phyloP scores from a whole-genome alignment of 1,284 basidiomycete species.

The Ustilago shanxiensis region DNA sequence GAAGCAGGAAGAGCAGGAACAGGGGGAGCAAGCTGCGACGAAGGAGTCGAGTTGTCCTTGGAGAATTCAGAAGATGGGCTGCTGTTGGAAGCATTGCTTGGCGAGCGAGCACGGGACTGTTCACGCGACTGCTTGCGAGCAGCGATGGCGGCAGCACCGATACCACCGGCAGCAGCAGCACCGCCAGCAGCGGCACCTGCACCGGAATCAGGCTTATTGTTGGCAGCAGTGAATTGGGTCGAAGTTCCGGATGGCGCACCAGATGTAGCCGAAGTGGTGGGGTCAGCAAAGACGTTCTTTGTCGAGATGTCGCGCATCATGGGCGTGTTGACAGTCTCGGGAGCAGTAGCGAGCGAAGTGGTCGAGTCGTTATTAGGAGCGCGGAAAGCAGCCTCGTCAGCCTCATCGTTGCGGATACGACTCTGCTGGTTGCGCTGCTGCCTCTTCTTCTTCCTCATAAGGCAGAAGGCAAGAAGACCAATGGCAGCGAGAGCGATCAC shows the following conservation, averaged over 20 bases:
- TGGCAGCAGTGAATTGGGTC: constrained; percentile 20
- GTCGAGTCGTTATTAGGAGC: constrained; percentile 55
- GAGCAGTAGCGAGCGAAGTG: constrained; percentile 47
- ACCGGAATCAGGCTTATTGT: constrained; percentile 25
- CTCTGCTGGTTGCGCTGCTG: constrained; percentile 33
- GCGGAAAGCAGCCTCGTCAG: constrained; percentile 49
- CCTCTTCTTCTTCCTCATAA: constrained; percentile 46
- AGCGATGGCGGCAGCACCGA: constrained; percentile 47
- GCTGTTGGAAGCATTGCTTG: constrained; percentile 20
- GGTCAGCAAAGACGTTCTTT: constrained; percentile 53
- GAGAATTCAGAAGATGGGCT: constrained; percentile 39
- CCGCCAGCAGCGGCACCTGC: constrained; percentile 17
- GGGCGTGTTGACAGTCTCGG: constrained; percentile 47
- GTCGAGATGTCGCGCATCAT: constrained; percentile 55
- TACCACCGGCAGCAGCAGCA: constrained; percentile 38
- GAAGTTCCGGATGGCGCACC: constrained; percentile 36
- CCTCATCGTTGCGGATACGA: constrained; percentile 42
- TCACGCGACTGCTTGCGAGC: constrained; percentile 49
- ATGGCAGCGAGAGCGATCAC: constrained; percentile 30
- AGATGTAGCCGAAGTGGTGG: constrained; percentile 28
- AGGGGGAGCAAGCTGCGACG: constrained; percentile 37
- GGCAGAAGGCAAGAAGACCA: constrained; percentile 44
- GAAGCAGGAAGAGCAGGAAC: constrained; percentile 42
- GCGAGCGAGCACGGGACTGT: constrained; percentile 36
- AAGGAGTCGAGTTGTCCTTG: constrained; percentile 24